Base-by-base conservation (phyloP, 192 early-diverging fungal species). In the Helicostylum pulchrum region DNA sequence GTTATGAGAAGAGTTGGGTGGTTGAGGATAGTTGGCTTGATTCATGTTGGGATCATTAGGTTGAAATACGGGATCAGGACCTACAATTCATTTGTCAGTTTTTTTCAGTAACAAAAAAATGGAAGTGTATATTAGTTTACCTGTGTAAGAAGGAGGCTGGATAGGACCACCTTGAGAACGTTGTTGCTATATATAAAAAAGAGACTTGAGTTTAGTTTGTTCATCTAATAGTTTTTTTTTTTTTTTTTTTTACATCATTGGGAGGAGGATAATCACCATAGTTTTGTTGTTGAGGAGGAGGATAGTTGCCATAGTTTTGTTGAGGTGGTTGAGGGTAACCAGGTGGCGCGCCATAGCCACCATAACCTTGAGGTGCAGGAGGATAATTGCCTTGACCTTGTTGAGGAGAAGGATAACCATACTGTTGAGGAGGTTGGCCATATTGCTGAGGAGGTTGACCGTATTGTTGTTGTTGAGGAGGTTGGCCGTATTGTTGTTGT, bases 21-120 rank as follows among this genome's bases (percentile, higher is more conserved):
- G 67, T 17, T 73, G 72, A 15, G 67, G 63, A 21, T 70, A 66
- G 10, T 75, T 72, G 14, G 71, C 74, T 52, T 66, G 58, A 23
- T 31, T 36, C 19, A 63, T 7, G 3, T 26, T 56, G 0, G 66
- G 59, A 31, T 61, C 61, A 20, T 64, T 56, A 15, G 53, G 67
- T 53, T 49, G 42, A 39, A 66, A 67, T 12, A 48, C 50, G 11
- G 74, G 64, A 64, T 70, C 64, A 5, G 31, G 62, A 8, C 62
- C 61, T 62, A 45, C 19, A 44, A 26, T 26, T 26, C 26, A 26
- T 26, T 26, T 2, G 2, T 26, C 2, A 30, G 26, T 5, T 47
- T 46, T 12, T 31, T 30, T n/a, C n/a, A n/a, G 12, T 36, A 1
- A 0, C 3, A 45, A 32, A 45, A 10, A 30, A 11, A 36, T 61